Percentiles rank a stretch among this genome's conserved stretches.
Conservation (phyloP, 2,329 filamentous ascomycete genomes). For the Rasamsonia emersonii region DNA sequence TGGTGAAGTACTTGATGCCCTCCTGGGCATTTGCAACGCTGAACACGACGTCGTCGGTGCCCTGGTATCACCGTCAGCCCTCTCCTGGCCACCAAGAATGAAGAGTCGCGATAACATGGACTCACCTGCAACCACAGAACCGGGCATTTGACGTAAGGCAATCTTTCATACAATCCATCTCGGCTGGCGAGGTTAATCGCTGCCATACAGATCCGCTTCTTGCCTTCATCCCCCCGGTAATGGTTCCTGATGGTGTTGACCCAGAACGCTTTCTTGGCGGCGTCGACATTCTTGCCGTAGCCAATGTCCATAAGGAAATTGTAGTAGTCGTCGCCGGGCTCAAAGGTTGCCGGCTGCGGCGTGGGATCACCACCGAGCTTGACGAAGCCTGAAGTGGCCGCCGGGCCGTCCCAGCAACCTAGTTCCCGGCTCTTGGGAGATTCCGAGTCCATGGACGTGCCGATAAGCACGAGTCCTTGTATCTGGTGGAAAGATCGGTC, state of each 20-base stretch:
- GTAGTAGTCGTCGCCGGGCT: constrained; percentile 28
- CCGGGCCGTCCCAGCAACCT: constrained; percentile 38
- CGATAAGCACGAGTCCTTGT: constrained; percentile 39
- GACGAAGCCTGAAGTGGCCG: constrained; percentile 24
- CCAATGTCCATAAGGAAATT: constrained; percentile 39
- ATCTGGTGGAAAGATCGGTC: constrained; percentile 23
- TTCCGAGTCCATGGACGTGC: constrained; percentile 41
- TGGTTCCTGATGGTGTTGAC: constrained; percentile 29
- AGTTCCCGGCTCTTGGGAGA: constrained; percentile 29
- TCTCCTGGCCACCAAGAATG: constrained; percentile 24
- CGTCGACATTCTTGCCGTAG: constrained; percentile 30
- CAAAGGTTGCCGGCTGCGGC: constrained; percentile 31
- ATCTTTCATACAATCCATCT: constrained; percentile 35
- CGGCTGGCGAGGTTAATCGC: constrained; percentile 37
- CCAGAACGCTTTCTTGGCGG: constrained; percentile 32
- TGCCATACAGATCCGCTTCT: constrained; percentile 35
- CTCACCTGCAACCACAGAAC: constrained; percentile 39
- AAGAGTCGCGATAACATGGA: constrained; percentile 31
- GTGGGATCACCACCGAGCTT: constrained; percentile 25
- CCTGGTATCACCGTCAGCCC: constrained; percentile 20
- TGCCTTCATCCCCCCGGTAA: constrained; percentile 39
- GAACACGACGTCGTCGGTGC: constrained; percentile 9
- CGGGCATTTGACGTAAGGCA: constrained; percentile 39
- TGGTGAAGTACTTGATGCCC: constrained; percentile 39
- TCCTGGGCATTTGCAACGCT: constrained; percentile 18